Evolutionary conservation across 257 asterid genomes (phyloP).

Genomic region (Thymus mandschuricus): DNA sequence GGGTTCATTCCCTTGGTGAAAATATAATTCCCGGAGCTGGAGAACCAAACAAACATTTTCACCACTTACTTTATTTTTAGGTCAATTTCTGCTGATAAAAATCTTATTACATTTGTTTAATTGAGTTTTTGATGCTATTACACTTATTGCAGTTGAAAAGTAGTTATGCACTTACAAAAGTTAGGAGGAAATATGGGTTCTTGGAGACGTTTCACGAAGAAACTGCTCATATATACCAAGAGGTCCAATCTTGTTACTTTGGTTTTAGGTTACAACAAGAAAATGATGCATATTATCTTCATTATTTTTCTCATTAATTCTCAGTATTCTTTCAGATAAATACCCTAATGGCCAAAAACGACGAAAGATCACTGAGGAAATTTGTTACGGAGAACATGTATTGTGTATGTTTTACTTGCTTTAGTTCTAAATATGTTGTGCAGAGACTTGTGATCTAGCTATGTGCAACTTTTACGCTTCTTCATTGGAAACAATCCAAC

Average conservation of each 20-base stretch:
- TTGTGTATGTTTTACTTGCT: conserved; percentile 66
- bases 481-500: conserved; percentile 12
- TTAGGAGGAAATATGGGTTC: too few relatives aligned
- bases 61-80: not conserved
- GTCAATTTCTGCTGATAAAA: not conserved
- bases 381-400: conserved; percentile 83
- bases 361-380: conserved; percentile 75
- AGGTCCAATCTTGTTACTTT: too few relatives aligned
- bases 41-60: not conserved
- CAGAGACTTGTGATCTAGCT: conserved; percentile 22
- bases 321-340: conserved; percentile 61
- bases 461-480: conserved; percentile 13
- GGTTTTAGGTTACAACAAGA: too few relatives aligned
- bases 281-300: conserved; percentile 28
- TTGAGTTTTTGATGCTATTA: too few relatives aligned
- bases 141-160: too few relatives aligned
- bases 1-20: too few relatives aligned
- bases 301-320: conserved; percentile 16
- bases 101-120: too few relatives aligned
- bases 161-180: too few relatives aligned
- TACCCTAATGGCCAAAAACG: conserved; percentile 78
- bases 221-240: too few relatives aligned
- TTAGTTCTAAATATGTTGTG: not conserved
- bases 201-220: too few relatives aligned
- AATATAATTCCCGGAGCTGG: too few relatives aligned